These are phyloP conservation scores for Jatropha curcas DNA, from an alignment of 345 rosid species.

Conservation along the genomic window DNA sequence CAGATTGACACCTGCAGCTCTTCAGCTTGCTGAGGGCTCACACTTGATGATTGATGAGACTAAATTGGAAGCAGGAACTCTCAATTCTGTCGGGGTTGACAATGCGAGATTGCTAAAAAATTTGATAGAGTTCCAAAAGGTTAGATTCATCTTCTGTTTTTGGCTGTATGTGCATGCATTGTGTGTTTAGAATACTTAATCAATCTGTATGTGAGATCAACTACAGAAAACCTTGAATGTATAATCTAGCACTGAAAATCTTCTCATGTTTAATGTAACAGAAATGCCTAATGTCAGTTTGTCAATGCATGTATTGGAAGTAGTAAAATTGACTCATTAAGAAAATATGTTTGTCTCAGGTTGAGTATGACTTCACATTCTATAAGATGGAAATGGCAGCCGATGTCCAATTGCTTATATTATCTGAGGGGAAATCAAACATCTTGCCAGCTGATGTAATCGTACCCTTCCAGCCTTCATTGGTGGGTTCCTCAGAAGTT, in stretches of 20 bases:
- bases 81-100: conserved; percentile 74
- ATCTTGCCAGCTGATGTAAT: conserved; percentile 79
- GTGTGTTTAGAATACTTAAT: neutral
- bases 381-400: conserved; percentile 87
- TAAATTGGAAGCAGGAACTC: conserved; percentile 68
- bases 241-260: neutral
- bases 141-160: conserved; percentile 25
- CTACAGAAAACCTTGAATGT: too few relatives aligned
- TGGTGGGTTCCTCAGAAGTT: conserved; percentile 34
- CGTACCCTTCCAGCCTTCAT: conserved; percentile 75
- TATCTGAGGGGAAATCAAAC: conserved; percentile 87
- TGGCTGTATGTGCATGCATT: neutral
- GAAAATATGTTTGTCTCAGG: conserved; percentile 43
- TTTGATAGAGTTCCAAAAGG: conserved; percentile 75
- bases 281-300: neutral
- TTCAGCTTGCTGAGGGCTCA: conserved; percentile 80
- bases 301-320: neutral
- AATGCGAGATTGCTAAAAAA: conserved; percentile 68
- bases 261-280: neutral
- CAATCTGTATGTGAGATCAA: neutral
- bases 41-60: conserved; percentile 83
- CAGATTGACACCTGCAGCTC: conserved; percentile 65
- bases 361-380: conserved; percentile 82
- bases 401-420: conserved; percentile 71
- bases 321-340: neutral